These are phyloP conservation scores for Fulvia fulva DNA, from an alignment of 2,329 filamentous ascomycete genomes.

Conservation along the genomic window DNA sequence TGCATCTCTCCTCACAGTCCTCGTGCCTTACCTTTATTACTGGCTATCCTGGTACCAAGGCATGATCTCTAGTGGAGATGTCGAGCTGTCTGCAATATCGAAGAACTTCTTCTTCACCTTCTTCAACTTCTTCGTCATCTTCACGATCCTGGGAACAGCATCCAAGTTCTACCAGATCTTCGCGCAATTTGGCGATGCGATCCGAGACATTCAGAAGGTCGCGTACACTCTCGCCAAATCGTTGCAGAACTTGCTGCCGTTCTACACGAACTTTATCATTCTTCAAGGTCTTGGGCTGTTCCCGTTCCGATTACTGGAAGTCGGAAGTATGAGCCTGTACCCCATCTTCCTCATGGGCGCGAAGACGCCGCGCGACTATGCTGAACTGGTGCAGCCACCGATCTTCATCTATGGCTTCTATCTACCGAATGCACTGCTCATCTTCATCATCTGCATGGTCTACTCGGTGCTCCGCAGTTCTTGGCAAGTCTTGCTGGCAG, in stretches of 20 bases:
- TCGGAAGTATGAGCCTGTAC: conserved; percentile 79
- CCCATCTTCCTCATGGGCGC: conserved; percentile 74
- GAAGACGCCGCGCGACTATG: conserved; percentile 84
- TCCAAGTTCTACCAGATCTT: conserved; percentile 61
- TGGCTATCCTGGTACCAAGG: conserved; percentile 88
- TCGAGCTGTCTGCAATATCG: conserved; percentile 90
- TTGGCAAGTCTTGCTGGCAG: conserved; percentile 76
- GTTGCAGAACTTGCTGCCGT: conserved; percentile 69
- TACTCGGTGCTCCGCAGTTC: conserved; percentile 83
- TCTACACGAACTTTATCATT: conserved; percentile 92
- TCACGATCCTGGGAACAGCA: conserved; percentile 80
- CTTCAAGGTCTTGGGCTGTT: conserved; percentile 91
- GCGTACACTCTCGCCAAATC: conserved; percentile 71
- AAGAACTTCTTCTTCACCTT: conserved; percentile 99
- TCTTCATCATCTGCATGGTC: conserved; percentile 92
- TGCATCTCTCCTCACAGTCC: conserved; percentile 80
- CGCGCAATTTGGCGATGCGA: conserved; percentile 62
- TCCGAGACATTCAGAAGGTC: conserved; percentile 75
- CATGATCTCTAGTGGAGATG: conserved; percentile 89
- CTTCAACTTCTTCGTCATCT: conserved; percentile 97
- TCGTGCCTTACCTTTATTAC: conserved; percentile 91
- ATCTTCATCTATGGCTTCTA: conserved; percentile 95
- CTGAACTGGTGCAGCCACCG: conserved; percentile 74
- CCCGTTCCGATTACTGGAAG: conserved; percentile 84
- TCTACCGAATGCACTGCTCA: conserved; percentile 82